Evolutionary conservation across 306 rosid species (phyloP), one percentile per base, ranked within the genome.

Genomic region (Citrullus mucosospermus): DNA sequence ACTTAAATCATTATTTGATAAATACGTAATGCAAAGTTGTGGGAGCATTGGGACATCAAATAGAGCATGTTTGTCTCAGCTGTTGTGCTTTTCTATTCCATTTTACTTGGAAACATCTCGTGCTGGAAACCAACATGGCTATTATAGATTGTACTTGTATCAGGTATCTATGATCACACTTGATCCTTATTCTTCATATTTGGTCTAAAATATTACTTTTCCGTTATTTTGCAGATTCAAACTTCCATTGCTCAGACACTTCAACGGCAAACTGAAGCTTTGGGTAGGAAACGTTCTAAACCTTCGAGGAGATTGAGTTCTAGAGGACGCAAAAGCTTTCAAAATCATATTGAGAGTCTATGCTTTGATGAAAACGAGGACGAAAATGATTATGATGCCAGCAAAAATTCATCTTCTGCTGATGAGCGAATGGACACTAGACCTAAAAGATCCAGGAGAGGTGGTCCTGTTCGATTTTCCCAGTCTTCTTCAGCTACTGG

Each of bases 181-280:
- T 48, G 36, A 46, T 71, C 41, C 39, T 72, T 72, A 5, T 22
- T 46, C 76, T 72, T 28, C 77, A 48, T 15, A 25, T 28, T 60
- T 77, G 25, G 9, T 17, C 70, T 55, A 78, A 14, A 69, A 80
- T 65, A 77, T 76, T 74, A 76, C 50, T 44, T 65, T 78, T 51
- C 8, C 41, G 44, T 63, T 75, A 76, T 81, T 16, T 78, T 66
- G 44, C 90, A 91, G 97, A 88, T 90, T 74, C 96, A 91, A 86
- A 89, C 89, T 81, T 86, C 90, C 65, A 87, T 91, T 75, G 91
- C 93, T 68, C 89, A 88, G 85, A 91, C 92, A 71, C 76, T 84
- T 78, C 82, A 58, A 75, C 81, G 91, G 20, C 93, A 91, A 84
- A 69, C 90, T 1, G 93, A 91, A 88, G 95, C 92, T 28, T 75